Evolutionary conservation across 129 eudicot species (phyloP).

Genomic region (Silybum marianum): DNA sequence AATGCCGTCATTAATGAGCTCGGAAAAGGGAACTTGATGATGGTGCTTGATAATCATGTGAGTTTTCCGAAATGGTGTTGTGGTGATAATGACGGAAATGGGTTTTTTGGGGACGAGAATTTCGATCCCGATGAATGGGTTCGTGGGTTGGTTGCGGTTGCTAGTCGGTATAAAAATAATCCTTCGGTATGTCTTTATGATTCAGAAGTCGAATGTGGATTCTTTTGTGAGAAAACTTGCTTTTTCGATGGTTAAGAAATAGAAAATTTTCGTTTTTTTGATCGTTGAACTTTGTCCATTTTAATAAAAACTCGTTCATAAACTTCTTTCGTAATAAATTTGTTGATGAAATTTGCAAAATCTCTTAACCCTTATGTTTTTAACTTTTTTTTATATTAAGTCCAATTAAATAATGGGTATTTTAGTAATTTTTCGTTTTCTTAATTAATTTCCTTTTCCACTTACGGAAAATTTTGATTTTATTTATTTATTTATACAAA

Average conservation of each 20-base stretch:
- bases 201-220: background rate
- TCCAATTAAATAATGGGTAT: background rate
- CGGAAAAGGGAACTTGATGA: constrained; percentile 48
- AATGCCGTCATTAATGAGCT: constrained; percentile 56
- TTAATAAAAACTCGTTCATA: background rate
- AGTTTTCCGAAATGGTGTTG: constrained; percentile 81
- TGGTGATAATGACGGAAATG: constrained; percentile 56
- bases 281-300: background rate
- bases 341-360: background rate
- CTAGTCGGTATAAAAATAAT: constrained; percentile 41
- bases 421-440: background rate
- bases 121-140: constrained; percentile 69
- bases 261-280: background rate
- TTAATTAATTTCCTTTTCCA: too few relatives aligned
- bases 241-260: background rate
- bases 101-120: constrained; percentile 66
- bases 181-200: constrained; percentile 47
- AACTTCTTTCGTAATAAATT: background rate
- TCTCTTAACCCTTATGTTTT: background rate
- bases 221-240: background rate
- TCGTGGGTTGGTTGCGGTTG: constrained; percentile 48
- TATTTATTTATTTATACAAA: background rate
- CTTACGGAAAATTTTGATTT: background rate
- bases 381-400: background rate
- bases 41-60: constrained; percentile 76